Percentiles rank a stretch among this genome's conserved stretches.
These are phyloP conservation scores for Pseudocercospora crystallina DNA, from an alignment of 2,329 filamentous ascomycete genomes.

Conservation along the genomic window DNA sequence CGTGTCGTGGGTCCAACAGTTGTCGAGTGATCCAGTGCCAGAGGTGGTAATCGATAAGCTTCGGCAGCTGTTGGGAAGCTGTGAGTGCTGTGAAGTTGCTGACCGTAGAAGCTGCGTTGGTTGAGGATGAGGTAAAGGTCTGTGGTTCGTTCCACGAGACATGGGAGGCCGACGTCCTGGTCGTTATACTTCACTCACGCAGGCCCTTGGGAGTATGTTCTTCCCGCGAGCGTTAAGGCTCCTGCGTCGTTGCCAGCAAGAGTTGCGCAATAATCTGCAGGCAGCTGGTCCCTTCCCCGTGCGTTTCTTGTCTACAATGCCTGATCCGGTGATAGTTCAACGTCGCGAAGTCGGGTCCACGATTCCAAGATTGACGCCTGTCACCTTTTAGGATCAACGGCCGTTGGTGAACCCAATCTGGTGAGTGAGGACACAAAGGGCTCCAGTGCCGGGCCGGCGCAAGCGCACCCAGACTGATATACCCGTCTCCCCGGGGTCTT, in stretches of 20 bases:
- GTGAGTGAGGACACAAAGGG: slow-evolving; percentile 11
- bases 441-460: slow-evolving; percentile 17
- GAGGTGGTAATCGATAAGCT: too few relatives aligned
- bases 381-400: slow-evolving; percentile 13
- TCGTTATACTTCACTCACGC: slow-evolving; percentile 19
- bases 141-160: slow-evolving; percentile 21
- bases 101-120: slow-evolving; percentile 1
- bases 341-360: slow-evolving; percentile 18
- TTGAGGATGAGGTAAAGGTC: slow-evolving; percentile 17
- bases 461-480: slow-evolving; percentile 20
- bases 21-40: too few relatives aligned
- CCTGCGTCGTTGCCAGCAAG: slow-evolving; percentile 17
- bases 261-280: slow-evolving; percentile 23
- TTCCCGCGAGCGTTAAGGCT: slow-evolving; percentile 7
- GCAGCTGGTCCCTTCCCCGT: slow-evolving; percentile 14
- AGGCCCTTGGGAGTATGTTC: slow-evolving; percentile 6
- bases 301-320: slow-evolving; percentile 6
- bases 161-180: slow-evolving; percentile 15
- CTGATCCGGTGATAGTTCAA: slow-evolving; percentile 9
- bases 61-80: too few relatives aligned
- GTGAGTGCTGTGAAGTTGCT: not conserved
- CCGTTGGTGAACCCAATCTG: slow-evolving; percentile 16
- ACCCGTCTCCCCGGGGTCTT: slow-evolving; percentile 20
- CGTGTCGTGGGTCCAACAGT: too few relatives aligned
- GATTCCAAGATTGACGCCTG: slow-evolving; percentile 23